Evolutionary conservation across 2,329 filamentous ascomycete genomes (phyloP).

Genomic region (Davidsoniella virescens): DNA sequence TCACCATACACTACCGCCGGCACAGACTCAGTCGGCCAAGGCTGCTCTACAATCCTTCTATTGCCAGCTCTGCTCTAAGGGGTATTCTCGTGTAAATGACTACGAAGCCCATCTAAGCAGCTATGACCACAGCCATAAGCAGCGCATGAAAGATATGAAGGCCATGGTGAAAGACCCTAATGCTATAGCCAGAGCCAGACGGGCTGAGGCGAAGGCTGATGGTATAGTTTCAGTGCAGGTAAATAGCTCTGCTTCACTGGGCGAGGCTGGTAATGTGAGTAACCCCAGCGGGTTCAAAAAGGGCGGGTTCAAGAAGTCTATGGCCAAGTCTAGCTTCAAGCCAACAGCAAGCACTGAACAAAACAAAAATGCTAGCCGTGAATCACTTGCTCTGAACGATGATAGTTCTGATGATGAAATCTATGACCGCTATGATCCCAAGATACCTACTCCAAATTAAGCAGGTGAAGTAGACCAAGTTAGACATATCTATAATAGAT

Average conservation of each 20-base stretch:
- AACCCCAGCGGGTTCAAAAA: constrained; percentile 41
- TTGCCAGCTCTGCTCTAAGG: constrained; percentile 79
- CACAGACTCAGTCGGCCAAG: constrained; percentile 48
- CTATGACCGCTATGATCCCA: constrained; percentile 51
- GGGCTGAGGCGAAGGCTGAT: constrained; percentile 53
- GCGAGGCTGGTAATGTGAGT: not conserved
- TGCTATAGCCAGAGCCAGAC: constrained; percentile 47
- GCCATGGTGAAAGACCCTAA: constrained; percentile 60
- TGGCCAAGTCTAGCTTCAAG: constrained; percentile 64
- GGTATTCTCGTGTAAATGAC: constrained; percentile 87
- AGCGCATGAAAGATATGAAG: constrained; percentile 78
- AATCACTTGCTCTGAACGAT: not conserved
- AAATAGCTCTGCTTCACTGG: constrained; percentile 17
- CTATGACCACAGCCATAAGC: constrained; percentile 92
- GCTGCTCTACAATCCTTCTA: constrained; percentile 69
- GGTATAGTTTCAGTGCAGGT: constrained; percentile 54
- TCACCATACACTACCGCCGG: constrained; percentile 40
- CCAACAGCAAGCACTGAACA: constrained; percentile 26
- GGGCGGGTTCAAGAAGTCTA: constrained; percentile 64
- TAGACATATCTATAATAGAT: not conserved
- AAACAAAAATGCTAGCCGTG: not conserved
- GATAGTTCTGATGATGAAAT: constrained; percentile 46
- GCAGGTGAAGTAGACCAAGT: not conserved
- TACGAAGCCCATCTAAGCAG: constrained; percentile 88
- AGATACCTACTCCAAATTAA: constrained; percentile 33